Base-by-base conservation (phyloP, 345 rosid species). In the Gossypium turneri region DNA sequence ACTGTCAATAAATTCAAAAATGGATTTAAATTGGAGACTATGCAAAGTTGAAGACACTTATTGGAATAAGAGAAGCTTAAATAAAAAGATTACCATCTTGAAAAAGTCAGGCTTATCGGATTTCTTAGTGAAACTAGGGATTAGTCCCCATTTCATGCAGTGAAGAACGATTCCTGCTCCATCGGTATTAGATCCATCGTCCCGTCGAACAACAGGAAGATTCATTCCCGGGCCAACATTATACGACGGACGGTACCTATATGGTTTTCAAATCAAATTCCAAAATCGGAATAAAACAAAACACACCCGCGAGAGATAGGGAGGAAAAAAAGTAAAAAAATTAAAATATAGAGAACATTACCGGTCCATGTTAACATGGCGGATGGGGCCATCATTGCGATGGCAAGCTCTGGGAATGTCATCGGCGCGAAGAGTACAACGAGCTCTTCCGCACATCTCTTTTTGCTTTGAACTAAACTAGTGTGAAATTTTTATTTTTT, bases 141-240 rank as follows among this genome's bases (percentile, higher is more conserved):
- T 73, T 75, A 94, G 79, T 2, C 98, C 98, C 98, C 98, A 94
- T 56, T 82, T 89, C 98, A 94, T 94, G 82, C 88, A 88, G 27
- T 92, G 97, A 34, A 94, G 73, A 73, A 79, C 82, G 75, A 80
- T 85, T 60, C 85, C 88, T 12, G 72, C 86, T 58, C 81, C 62
- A 22, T 64, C 72, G 11, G 82, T 78, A 12, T 50, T 84, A 0
- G 85, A 64, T 12, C 76, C 86, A 34, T 80, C 89, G n/a, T 81
- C 94, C 78, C 87, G 82, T 4, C 90, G 83, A 43, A 92, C 45
- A 75, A 94, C 89, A 44, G 93, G 93, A 74, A 92, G n/a, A 75
- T 84, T 83, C 51, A 81, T 78, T 9, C 98, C 97, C 13, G 98
- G 97, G 1, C 91, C 86, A 43, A 82, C 89, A 70, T 92, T 94